Evolutionary conservation across 768 basidiomycete genomes (phyloP).

Genomic region (Lentinula sp.): DNA sequence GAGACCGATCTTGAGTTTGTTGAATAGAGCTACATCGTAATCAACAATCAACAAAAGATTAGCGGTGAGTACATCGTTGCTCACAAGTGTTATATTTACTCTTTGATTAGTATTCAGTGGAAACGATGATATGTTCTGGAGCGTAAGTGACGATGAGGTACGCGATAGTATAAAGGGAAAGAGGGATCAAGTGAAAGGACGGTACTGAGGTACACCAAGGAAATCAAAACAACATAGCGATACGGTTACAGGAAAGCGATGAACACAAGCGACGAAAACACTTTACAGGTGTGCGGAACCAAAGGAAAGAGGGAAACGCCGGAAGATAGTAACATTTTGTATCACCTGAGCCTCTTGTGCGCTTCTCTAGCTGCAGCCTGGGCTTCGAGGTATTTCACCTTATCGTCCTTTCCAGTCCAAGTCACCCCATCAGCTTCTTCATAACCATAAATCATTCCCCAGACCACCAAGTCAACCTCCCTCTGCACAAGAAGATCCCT

Average conservation of each 20-base stretch:
- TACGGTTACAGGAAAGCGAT: not conserved
- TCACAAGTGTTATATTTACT: too few relatives aligned
- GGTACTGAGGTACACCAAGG: not conserved
- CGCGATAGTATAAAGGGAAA: not conserved
- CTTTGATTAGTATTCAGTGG: too few relatives aligned
- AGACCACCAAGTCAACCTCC: constrained; percentile 43
- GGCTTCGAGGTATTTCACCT: not conserved
- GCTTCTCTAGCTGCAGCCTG: not conserved
- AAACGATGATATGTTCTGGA: too few relatives aligned
- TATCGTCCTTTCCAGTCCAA: not conserved
- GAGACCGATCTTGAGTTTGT: too few relatives aligned
- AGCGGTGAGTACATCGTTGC: too few relatives aligned
- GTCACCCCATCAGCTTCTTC: not conserved
- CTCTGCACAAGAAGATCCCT: constrained; percentile 38
- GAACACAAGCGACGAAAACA: not conserved
- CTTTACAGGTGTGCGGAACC: not conserved
- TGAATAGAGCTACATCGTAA: too few relatives aligned
- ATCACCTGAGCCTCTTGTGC: not conserved
- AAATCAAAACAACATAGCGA: not conserved
- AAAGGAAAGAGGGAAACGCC: not conserved
- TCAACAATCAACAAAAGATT: too few relatives aligned
- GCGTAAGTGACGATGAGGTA: too few relatives aligned
- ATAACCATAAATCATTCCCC: constrained; percentile 31
- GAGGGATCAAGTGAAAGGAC: not conserved
- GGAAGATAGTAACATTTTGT: not conserved